These are phyloP conservation scores for Telopea speciosissima DNA, from an alignment of 177 flowering plant species.

Conservation along the genomic window DNA sequence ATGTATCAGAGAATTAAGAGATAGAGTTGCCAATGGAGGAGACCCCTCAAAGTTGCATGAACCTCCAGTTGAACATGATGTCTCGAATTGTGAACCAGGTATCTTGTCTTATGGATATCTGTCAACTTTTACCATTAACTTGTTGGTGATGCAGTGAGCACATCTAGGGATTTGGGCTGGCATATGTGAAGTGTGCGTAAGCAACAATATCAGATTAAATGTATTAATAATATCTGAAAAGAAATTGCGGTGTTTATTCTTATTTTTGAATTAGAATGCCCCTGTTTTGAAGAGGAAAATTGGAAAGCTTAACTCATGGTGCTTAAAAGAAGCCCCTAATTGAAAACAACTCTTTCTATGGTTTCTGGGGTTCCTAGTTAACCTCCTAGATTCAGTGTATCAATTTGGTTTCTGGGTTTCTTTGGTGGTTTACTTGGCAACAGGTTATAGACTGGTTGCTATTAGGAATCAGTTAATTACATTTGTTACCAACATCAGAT, in stretches of 20 bases:
- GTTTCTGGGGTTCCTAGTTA: too few species aligned
- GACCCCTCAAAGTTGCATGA: constrained; percentile 77
- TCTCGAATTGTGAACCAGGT: constrained; percentile 44
- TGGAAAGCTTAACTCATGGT: too few species aligned
- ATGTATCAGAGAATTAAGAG: constrained; percentile 61
- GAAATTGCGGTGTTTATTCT: background rate
- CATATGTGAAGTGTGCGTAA: background rate
- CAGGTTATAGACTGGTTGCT: too few species aligned
- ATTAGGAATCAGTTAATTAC: too few species aligned
- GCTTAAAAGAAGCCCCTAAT: too few species aligned
- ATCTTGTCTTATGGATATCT: constrained; percentile 1
- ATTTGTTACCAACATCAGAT: too few species aligned
- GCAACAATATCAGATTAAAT: background rate
- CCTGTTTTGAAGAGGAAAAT: background rate
- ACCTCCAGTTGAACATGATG: constrained; percentile 31
- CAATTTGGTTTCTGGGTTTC: too few species aligned
- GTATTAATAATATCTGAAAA: background rate
- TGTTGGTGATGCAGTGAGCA: background rate
- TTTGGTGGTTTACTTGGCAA: too few species aligned
- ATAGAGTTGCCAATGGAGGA: constrained; percentile 72
- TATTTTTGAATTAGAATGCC: background rate
- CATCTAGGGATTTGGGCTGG: background rate
- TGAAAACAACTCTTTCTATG: too few species aligned
- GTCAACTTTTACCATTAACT: background rate
- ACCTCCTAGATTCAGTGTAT: too few species aligned